Percentiles rank a stretch among this genome's conserved stretches.
These are phyloP conservation scores for Wakefieldia striispora DNA, from an alignment of 768 basidiomycete genomes.

Conservation along the genomic window DNA sequence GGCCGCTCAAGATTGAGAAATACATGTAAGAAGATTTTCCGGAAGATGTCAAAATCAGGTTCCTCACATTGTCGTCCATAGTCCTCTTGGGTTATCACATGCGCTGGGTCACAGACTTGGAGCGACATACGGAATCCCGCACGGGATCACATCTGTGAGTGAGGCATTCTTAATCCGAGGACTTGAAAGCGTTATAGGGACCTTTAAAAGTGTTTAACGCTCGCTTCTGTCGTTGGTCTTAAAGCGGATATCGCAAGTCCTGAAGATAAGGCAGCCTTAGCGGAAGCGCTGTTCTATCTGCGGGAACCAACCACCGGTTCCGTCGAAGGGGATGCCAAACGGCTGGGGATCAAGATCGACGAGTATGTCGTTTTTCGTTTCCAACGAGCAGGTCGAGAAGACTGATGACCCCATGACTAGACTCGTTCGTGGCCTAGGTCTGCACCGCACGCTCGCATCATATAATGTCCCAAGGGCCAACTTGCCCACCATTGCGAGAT, in stretches of 20 bases:
- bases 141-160: slow-evolving; percentile 80
- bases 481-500: slow-evolving; percentile 48
- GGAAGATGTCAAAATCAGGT: background rate
- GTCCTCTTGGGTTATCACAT: slow-evolving; percentile 73
- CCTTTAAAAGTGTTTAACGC: slow-evolving; percentile 59
- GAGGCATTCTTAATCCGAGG: background rate
- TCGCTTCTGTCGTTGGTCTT: slow-evolving; percentile 59
- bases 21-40: slow-evolving; percentile 42
- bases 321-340: slow-evolving; percentile 57
- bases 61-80: slow-evolving; percentile 22
- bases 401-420: slow-evolving; percentile 34
- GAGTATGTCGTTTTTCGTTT: slow-evolving; percentile 39
- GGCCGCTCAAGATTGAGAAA: slow-evolving; percentile 58
- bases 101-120: slow-evolving; percentile 72
- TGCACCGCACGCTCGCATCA: slow-evolving; percentile 54
- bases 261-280: slow-evolving; percentile 62
- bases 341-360: slow-evolving; percentile 52
- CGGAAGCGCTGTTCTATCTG: slow-evolving; percentile 56
- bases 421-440: slow-evolving; percentile 56
- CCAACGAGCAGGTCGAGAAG: background rate
- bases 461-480: slow-evolving; percentile 65
- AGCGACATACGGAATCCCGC: slow-evolving; percentile 70
- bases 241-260: slow-evolving; percentile 55
- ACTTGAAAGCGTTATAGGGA: background rate
- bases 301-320: slow-evolving; percentile 60